A percentile compares a stretch with the other conserved stretches of the same genome.
phyloP scores from a whole-genome alignment of 148 eudicot genomes.

The Pharnaceum exiguum region DNA sequence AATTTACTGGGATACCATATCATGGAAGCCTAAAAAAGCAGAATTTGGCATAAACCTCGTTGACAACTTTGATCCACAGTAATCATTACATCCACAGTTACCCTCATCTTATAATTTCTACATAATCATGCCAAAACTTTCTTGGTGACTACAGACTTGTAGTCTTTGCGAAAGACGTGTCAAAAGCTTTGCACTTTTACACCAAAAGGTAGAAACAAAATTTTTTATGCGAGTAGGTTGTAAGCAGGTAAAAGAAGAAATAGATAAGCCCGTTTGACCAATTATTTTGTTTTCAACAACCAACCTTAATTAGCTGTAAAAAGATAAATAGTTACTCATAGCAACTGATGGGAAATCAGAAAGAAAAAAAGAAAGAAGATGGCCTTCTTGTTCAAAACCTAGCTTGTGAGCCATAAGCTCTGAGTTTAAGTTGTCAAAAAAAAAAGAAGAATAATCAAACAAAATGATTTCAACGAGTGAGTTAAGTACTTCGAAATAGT shows the following conservation, averaged over 20 bases:
- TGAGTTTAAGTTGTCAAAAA: too few relatives aligned
- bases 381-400: too few relatives aligned
- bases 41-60: not conserved
- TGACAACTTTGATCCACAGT: constrained; percentile 3
- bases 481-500: too few relatives aligned
- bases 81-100: constrained; percentile 7
- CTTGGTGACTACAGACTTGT: not conserved
- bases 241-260: not conserved
- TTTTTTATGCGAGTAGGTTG: not conserved
- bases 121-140: constrained; percentile 6
- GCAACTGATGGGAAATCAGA: too few relatives aligned
- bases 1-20: not conserved
- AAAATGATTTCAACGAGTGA: too few relatives aligned
- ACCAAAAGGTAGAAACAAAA: not conserved
- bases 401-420: too few relatives aligned
- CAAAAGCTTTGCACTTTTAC: not conserved
- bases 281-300: too few relatives aligned
- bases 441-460: too few relatives aligned
- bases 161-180: not conserved
- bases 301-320: too few relatives aligned
- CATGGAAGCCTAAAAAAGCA: constrained; percentile 7
- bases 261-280: too few relatives aligned
- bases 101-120: not conserved
- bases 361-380: too few relatives aligned
- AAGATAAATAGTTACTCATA: too few relatives aligned